Evolutionary conservation across 1,284 basidiomycete species (phyloP), one percentile per base, ranked within the genome.

Genomic region (Ganoderma lucidum): DNA sequence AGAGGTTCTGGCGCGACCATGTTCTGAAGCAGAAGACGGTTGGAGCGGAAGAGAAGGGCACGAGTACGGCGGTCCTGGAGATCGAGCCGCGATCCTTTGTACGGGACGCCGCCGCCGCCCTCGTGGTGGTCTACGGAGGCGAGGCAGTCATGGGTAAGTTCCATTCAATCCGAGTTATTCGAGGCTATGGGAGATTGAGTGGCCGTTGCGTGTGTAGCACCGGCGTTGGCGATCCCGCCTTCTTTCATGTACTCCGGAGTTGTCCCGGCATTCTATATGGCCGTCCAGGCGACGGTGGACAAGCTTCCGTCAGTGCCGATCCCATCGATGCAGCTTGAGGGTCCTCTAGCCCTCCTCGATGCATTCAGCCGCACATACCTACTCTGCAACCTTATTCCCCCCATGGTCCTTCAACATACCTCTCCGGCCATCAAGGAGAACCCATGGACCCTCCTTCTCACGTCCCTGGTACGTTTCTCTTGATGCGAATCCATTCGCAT

Each of bases 41-140:
- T 0, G 42, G 28, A 8, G 51, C 67, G 59, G 56, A 66, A 35
- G 73, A 70, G 62, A 71, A 74, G 62, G 71, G 60, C 30, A 68
- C 66, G 12, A 65, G 58, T 2, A 68, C 58, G 14, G 32, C 64
- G 2, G 65, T 77, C 15, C 64, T 72, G 56, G 76, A 75, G 28
- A 71, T 84, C 15, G 90, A 92, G 74, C 76, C 81, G 41, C 79
- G 81, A 19, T 90, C 90, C 1, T 90, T 91, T 71, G 82, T 85
- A 55, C 86, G 89, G 73, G 87, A 87, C 72, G 79, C 86, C 2
- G 76, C 85, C 1, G 84, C 90, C 2, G 88, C 89, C 0, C 80
- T 93, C 42, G 80, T 88, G 10, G 88, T 93, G 42, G 91, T 93
- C 0, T 93, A 89, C 74, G 93, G 92, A 19, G 92, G 92, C 14